phyloP scores from a whole-genome alignment of 2,329 filamentous ascomycete species.

The Penicillium palitans region DNA sequence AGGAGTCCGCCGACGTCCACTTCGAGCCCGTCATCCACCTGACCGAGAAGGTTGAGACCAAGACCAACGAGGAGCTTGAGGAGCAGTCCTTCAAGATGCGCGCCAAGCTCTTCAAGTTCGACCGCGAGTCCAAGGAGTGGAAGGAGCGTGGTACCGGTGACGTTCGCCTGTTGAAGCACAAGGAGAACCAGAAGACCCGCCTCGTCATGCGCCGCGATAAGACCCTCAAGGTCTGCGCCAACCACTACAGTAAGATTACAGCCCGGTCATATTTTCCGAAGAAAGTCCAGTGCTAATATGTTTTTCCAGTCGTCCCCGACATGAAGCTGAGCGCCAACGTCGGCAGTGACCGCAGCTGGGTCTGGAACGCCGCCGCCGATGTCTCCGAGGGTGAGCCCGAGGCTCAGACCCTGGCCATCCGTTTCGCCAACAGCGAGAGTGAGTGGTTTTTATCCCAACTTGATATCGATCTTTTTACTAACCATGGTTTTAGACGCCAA shows the following conservation, averaged over 20 bases:
- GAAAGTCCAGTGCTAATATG: not conserved
- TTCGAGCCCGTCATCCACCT: constrained; percentile 96
- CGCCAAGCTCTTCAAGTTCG: constrained; percentile 98
- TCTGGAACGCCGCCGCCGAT: constrained; percentile 97
- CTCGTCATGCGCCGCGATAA: constrained; percentile 99
- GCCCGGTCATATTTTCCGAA: not conserved
- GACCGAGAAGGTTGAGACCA: constrained; percentile 93
- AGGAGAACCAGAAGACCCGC: constrained; percentile 96
- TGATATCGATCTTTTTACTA: constrained; percentile 15
- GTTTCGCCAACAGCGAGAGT: constrained; percentile 98
- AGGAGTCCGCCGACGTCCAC: constrained; percentile 89
- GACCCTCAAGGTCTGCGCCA: constrained; percentile 99
- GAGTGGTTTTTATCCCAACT: constrained; percentile 43
- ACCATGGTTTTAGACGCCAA: constrained; percentile 71
- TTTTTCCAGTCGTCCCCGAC: constrained; percentile 77
- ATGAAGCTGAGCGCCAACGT: constrained; percentile 99
- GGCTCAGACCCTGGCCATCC: constrained; percentile 92
- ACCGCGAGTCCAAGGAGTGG: constrained; percentile 90
- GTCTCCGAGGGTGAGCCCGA: constrained; percentile 98
- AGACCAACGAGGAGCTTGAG: constrained; percentile 98
- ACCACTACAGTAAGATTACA: constrained; percentile 84
- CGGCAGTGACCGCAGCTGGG: constrained; percentile 97
- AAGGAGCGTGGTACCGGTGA: constrained; percentile 99
- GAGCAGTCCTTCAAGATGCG: constrained; percentile 99
- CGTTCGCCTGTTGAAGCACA: constrained; percentile 95